A percentile compares a stretch with the other conserved stretches of the same genome.
phyloP scores from a whole-genome alignment of 352 stramenopile species.

The Globisporangium emineosum region DNA sequence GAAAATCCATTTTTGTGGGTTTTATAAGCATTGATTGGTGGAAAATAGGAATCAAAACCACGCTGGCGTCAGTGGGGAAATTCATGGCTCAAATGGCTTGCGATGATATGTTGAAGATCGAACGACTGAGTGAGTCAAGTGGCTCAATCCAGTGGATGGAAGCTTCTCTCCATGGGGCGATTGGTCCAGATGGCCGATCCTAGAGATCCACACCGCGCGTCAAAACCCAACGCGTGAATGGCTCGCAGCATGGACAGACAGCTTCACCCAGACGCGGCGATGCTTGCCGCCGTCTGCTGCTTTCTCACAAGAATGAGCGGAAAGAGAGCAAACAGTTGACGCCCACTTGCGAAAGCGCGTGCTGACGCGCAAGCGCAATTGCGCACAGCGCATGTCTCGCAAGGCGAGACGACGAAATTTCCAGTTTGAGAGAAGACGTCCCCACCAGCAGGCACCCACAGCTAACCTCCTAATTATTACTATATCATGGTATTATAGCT shows the following conservation, averaged over 20 bases:
- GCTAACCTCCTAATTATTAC: too few relatives aligned
- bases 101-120: not conserved
- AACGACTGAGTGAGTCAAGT: not conserved
- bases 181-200: not conserved
- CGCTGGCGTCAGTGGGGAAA: slow-evolving; percentile 3
- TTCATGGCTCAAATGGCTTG: slow-evolving; percentile 6
- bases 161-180: too few relatives aligned
- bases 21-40: not conserved
- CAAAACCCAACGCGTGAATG: not conserved
- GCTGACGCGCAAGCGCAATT: not conserved
- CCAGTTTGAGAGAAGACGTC: not conserved
- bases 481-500: too few relatives aligned
- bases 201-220: not conserved
- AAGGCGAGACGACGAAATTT: not conserved
- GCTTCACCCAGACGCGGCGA: not conserved
- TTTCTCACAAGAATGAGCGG: not conserved
- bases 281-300: not conserved
- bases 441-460: not conserved
- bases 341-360: not conserved
- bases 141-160: not conserved
- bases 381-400: not conserved
- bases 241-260: not conserved
- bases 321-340: not conserved
- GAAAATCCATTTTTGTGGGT: slow-evolving; percentile 8
- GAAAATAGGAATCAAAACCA: not conserved